These are phyloP conservation scores for Beauveria brongniartii DNA, from an alignment of 2,329 filamentous ascomycete genomes.

Conservation along the genomic window DNA sequence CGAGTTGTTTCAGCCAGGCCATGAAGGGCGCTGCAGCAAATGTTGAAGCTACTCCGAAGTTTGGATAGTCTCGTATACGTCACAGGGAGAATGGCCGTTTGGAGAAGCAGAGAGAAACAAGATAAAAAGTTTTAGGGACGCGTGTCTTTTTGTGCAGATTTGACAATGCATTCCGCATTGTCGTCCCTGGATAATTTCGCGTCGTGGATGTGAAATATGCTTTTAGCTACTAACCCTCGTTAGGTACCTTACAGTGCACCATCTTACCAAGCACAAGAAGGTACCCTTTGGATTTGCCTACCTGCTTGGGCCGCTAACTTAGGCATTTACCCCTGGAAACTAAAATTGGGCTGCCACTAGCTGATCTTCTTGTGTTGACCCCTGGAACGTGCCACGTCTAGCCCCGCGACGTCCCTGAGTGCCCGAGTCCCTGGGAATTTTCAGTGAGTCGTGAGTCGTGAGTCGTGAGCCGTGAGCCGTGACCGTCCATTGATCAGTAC, in stretches of 20 bases:
- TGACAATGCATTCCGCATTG: neutral
- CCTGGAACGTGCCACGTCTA: neutral
- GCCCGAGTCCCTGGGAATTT: neutral
- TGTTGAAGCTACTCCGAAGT: neutral
- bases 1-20: constrained; percentile 15
- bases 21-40: constrained; percentile 10
- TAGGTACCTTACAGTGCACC: no score
- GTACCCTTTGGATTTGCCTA: neutral
- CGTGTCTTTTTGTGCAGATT: neutral
- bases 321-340: neutral
- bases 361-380: neutral
- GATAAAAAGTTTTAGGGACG: neutral
- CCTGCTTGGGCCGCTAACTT: neutral
- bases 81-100: neutral
- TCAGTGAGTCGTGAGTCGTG: neutral
- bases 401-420: neutral
- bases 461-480: no score
- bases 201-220: no score
- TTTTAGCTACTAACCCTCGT: no score
- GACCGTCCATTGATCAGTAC: no score
- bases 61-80: neutral
- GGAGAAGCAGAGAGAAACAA: neutral
- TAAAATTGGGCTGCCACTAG: neutral
- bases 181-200: neutral
- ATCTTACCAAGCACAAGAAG: no score